A percentile compares a stretch with the other conserved stretches of the same genome.
Evolutionary conservation across 345 rosid species (phyloP).

Genomic region (Citrus unshiu): DNA sequence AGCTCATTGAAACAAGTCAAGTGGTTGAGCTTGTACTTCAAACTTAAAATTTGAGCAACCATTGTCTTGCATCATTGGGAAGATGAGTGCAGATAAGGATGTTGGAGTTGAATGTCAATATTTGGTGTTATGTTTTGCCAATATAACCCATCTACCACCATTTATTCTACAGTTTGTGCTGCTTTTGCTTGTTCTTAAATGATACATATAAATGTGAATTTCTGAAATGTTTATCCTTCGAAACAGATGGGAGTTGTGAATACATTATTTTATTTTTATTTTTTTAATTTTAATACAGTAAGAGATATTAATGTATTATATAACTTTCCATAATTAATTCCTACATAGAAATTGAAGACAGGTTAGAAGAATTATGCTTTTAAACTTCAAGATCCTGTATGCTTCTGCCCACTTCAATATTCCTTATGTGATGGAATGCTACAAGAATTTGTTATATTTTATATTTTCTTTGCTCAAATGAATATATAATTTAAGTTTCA

Average conservation of each 20-base stretch:
- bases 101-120: constrained; percentile 1
- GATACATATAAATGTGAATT: neutral
- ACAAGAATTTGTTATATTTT: too few species aligned
- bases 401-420: neutral
- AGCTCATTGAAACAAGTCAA: neutral
- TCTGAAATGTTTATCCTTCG: neutral
- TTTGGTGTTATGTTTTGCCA: constrained; percentile 11
- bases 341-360: neutral
- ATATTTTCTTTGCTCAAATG: too few species aligned
- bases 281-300: neutral
- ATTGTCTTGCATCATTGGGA: neutral
- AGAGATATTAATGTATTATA: neutral
- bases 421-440: neutral
- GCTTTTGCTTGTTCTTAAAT: neutral
- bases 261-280: neutral
- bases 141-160: neutral
- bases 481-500: too few species aligned
- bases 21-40: constrained; percentile 9
- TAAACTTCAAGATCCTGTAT: neutral
- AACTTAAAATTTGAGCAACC: constrained; percentile 17
- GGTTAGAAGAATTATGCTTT: neutral
- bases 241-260: neutral
- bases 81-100: neutral
- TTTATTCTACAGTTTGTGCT: neutral
- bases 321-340: neutral